Base-by-base conservation (phyloP, 352 stramenopile species). In the Globisporangium nagaii region DNA sequence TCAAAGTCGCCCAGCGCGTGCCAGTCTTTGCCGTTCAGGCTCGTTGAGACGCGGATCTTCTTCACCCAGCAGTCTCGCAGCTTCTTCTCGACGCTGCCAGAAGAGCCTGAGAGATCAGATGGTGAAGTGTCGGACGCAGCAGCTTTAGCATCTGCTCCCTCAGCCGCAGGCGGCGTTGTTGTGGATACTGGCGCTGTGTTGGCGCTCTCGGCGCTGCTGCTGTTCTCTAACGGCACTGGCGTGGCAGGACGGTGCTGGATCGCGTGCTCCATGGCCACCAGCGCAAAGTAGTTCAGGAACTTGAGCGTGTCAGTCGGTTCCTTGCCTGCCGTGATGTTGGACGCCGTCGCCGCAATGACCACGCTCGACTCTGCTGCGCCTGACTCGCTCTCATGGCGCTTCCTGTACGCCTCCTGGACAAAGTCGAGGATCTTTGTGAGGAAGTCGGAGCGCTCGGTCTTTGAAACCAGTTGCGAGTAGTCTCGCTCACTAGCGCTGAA, bases 261-360 rank as follows among this genome's bases (percentile, higher is more conserved):
- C 19, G 56, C 65, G 57, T 84, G 75, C 28, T 85, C 67, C 24
- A 90, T 70, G 1, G 81, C 75, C 39, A 73, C 71, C 6, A 90
- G 53, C 0, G 66, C 68, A 17, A 92, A 77, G 53, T 71, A 90
- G 24, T 69, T 70, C n/a, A 94, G 44, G 35, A 92, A 89, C 41
- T 88, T 75, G 13, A 94, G 68, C 7, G 84, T 94, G 42, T 92
- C 79, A 28, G 62, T 70, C 0, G 80, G 67, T 19, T 94, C 80
- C 49, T 92, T 92, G 4, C 81, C 84, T 13, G 84, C 77, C 15
- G 91, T 49, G 30, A 92, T 91, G 34, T 92, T 92, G 0, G 74
- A 83, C 2, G 83, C 73, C 0, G 79, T 92, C 10, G 84, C 84
- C 36, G 79, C 77, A 22, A 90, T 77, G 2, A 87, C 51, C 27